These are phyloP conservation scores for Russula sp. DNA, from an alignment of 768 basidiomycete species.

Conservation along the genomic window DNA sequence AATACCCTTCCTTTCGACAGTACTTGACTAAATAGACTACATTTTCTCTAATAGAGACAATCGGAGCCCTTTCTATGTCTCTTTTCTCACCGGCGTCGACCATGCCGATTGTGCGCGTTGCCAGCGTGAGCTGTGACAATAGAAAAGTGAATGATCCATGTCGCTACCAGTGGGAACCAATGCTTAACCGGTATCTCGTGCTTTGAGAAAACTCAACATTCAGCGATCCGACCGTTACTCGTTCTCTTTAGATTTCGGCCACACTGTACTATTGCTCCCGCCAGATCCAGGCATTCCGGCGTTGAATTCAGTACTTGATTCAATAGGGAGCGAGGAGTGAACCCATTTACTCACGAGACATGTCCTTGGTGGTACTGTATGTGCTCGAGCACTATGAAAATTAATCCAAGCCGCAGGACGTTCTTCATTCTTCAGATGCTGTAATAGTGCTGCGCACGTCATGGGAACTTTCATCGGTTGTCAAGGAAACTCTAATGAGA, in stretches of 20 bases:
- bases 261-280: slow-evolving; percentile 53
- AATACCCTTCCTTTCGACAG: background rate
- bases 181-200: too few relatives aligned
- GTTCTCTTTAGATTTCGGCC: background rate
- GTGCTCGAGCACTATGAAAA: background rate
- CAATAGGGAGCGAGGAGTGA: slow-evolving; percentile 1
- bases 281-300: slow-evolving; percentile 64
- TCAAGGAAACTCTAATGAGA: slow-evolving; percentile 10
- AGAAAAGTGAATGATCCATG: slow-evolving; percentile 41
- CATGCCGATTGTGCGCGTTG: slow-evolving; percentile 44
- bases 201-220: background rate
- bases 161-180: slow-evolving; percentile 26
- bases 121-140: slow-evolving; percentile 53
- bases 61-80: background rate
- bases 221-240: background rate
- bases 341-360: background rate
- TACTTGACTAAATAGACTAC: background rate
- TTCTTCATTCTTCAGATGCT: background rate
- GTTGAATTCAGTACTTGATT: slow-evolving; percentile 40
- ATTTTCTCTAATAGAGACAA: slow-evolving; percentile 1
- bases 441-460: background rate
- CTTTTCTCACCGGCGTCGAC: slow-evolving; percentile 46
- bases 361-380: background rate
- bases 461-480: slow-evolving; percentile 8
- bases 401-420: background rate